These are phyloP conservation scores for Morella rubra DNA, from an alignment of 306 rosid species.

Conservation along the genomic window DNA sequence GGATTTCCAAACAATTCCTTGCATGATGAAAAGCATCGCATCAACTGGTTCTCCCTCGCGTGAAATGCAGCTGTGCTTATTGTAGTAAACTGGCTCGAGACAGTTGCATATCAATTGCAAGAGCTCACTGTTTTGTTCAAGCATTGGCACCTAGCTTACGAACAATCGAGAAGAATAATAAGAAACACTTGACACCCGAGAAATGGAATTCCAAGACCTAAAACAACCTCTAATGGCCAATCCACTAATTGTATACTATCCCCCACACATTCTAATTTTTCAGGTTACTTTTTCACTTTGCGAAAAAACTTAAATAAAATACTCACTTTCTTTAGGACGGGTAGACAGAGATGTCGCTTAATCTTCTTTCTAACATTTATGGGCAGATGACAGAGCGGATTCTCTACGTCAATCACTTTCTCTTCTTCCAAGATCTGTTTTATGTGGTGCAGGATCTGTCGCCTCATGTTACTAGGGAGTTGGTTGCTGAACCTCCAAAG, in stretches of 20 bases:
- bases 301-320: background rate
- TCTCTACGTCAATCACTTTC: conserved; percentile 80
- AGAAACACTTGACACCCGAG: background rate
- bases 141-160: background rate
- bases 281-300: too few species aligned
- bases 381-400: conserved; percentile 65
- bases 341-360: conserved; percentile 88
- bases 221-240: too few species aligned
- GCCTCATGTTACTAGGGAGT: conserved; percentile 71
- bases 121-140: background rate
- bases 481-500: conserved; percentile 87
- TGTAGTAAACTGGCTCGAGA: background rate
- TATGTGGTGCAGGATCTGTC: conserved; percentile 73
- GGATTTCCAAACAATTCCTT: too few species aligned
- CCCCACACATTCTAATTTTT: too few species aligned
- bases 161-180: background rate
- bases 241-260: too few species aligned
- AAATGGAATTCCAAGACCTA: too few species aligned
- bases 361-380: conserved; percentile 85
- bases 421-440: conserved; percentile 90
- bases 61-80: background rate
- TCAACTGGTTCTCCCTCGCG: conserved; percentile 1
- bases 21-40: too few species aligned
- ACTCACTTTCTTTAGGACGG: conserved; percentile 77
- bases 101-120: background rate